These are phyloP conservation scores for Blastocrithidia nonstop DNA, from an alignment of 208 protist genomes.

Conservation along the genomic window DNA sequence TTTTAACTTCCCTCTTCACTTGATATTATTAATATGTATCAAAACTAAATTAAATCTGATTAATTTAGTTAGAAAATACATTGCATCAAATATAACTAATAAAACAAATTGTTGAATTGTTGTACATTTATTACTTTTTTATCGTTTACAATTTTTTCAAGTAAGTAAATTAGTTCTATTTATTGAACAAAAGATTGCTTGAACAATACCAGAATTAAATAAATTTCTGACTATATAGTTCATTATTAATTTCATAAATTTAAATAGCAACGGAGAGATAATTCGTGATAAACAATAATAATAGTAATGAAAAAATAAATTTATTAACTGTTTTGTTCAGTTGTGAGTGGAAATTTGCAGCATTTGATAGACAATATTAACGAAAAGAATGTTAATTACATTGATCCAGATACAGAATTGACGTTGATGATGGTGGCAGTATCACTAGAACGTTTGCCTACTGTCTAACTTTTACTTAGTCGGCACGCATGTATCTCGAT, in stretches of 20 bases:
- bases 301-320: background rate
- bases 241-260: background rate
- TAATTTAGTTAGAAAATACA: no score
- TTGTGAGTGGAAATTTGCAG: slow-evolving; percentile 29
- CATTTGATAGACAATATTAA: slow-evolving; percentile 24
- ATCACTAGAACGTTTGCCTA: slow-evolving; percentile 22
- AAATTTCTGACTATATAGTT: background rate
- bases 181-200: no score
- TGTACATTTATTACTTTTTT: no score
- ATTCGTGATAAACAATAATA: background rate
- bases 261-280: background rate
- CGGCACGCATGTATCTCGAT: slow-evolving; percentile 35
- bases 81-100: no score
- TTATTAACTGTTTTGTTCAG: slow-evolving; percentile 8
- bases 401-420: slow-evolving; percentile 36
- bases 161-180: no score
- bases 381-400: slow-evolving; percentile 59
- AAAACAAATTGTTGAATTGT: no score
- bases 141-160: no score
- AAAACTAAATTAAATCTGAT: no score
- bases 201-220: background rate
- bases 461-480: slow-evolving; percentile 28
- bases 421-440: slow-evolving; percentile 64
- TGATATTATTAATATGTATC: no score
- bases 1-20: no score